Percentiles rank a stretch among this genome's conserved stretches.
Evolutionary conservation across 306 rosid species (phyloP).

Genomic region (Datisca glomerata): DNA sequence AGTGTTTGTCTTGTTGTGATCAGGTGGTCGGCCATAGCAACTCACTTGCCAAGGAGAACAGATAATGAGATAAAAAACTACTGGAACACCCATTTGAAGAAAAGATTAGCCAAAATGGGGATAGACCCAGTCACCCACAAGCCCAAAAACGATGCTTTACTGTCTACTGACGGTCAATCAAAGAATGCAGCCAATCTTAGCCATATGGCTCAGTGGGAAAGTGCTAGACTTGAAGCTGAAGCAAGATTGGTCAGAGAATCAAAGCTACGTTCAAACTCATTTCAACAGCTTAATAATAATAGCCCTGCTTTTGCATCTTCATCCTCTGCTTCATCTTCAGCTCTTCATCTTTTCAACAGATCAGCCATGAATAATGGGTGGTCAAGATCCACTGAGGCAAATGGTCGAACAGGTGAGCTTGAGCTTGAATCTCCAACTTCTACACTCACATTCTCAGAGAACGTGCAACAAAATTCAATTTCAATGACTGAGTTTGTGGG

Average conservation of each 20-base stretch:
- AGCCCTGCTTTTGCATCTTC: slow-evolving; percentile 18
- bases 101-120: slow-evolving; percentile 89
- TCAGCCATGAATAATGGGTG: slow-evolving; percentile 23
- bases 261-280: slow-evolving; percentile 49
- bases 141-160: slow-evolving; percentile 67
- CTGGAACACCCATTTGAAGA: slow-evolving; percentile 97
- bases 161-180: slow-evolving; percentile 53
- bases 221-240: slow-evolving; percentile 98
- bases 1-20: slow-evolving; percentile 7
- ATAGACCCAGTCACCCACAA: slow-evolving; percentile 95
- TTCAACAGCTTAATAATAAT: slow-evolving; percentile 26
- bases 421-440: slow-evolving; percentile 87
- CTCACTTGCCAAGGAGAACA: slow-evolving; percentile 91
- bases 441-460: slow-evolving; percentile 60
- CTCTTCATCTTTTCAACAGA: slow-evolving; percentile 20
- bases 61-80: slow-evolving; percentile 95
- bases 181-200: slow-evolving; percentile 78
- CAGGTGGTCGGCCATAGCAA: slow-evolving; percentile 99
- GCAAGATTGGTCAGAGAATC: slow-evolving; percentile 92
- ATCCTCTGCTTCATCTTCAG: slow-evolving; percentile 25
- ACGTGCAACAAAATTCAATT: slow-evolving; percentile 18
- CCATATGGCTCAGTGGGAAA: slow-evolving; percentile 99
- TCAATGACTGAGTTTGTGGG: slow-evolving; percentile 73
- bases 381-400: slow-evolving; percentile 25
- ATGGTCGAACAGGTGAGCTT: slow-evolving; percentile 12